phyloP scores from a whole-genome alignment of 2,329 filamentous ascomycete genomes.

The Fusarium sp. region DNA sequence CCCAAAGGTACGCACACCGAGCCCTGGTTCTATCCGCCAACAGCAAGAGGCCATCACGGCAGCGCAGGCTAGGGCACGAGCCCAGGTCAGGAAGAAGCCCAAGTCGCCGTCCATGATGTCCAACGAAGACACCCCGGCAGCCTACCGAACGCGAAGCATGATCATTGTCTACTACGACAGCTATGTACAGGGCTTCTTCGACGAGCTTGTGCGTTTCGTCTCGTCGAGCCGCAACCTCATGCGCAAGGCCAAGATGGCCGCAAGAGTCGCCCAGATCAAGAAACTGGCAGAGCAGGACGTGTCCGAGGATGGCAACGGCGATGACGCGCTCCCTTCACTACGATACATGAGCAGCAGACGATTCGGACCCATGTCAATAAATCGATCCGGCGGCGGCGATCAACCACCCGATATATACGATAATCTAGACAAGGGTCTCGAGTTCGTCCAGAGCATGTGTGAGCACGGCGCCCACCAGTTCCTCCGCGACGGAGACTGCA shows the following conservation, averaged over 20 bases:
- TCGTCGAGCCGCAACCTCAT: conserved; percentile 83
- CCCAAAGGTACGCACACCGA: conserved; percentile 37
- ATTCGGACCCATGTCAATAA: conserved; percentile 45
- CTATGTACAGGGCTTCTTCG: conserved; percentile 83
- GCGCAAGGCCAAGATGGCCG: conserved; percentile 87
- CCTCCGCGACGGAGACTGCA: conserved; percentile 85
- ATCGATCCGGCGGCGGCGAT: conserved; percentile 40
- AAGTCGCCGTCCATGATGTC: conserved; percentile 63
- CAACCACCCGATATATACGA: conserved; percentile 68
- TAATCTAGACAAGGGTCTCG: conserved; percentile 78
- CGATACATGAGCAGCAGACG: conserved; percentile 53
- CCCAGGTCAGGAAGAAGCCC: conserved; percentile 59
- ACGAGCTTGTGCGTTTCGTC: conserved; percentile 82
- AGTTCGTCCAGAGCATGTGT: conserved; percentile 81
- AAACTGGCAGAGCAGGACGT: conserved; percentile 67
- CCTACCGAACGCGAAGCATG: conserved; percentile 76
- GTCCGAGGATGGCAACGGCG: conserved; percentile 58
- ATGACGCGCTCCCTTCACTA: conserved; percentile 52
- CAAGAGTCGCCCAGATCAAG: conserved; percentile 73
- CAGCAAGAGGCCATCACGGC: conserved; percentile 56
- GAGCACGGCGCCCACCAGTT: conserved; percentile 91
- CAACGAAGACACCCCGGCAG: conserved; percentile 57
- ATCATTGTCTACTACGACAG: conserved; percentile 94
- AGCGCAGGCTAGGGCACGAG: conserved; percentile 53
- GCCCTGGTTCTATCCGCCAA: conserved; percentile 46